Evolutionary conservation across 179 eudicot species (phyloP), one percentile per base, ranked within the genome.

Genomic region (Spergularia azorica): DNA sequence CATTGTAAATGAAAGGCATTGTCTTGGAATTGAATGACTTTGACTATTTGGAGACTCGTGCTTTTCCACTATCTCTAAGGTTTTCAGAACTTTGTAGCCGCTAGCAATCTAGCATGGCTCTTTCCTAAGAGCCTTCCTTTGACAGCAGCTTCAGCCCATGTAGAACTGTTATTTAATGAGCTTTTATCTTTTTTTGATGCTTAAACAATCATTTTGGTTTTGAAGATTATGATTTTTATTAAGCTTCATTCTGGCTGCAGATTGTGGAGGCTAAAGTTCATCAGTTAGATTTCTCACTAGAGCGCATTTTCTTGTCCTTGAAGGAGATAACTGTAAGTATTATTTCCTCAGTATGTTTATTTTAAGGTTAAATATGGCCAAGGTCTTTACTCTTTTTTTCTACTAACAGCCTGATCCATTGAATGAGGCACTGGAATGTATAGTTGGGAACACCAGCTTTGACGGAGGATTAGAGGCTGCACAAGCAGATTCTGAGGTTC

Each of bases 241-340:
- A 20, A 57, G 70, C 54, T 65, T 41, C 46, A 1, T 62, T 26
- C 32, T 71, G 61, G 18, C 69, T 86, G 82, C 88, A 95, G 99
- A 78, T 87, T 72, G 81, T 93, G 77, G 94, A 91, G 77, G 99
- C 99, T 73, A 93, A 93, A 83, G 98, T 95, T 80, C 88, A 89
- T 84, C 97, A 90, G 68, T 80, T 95, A 77, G 97, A 95, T 83
- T 95, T 90, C 79, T 77, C 91, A 54, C 87, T 86, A 11, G 95
- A 89, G 77, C 99, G 97, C 74, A 91, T 93, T 75, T 91, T 86
- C 76, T 83, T 95, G 76, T 95, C 99, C 39, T 82, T 95, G n/a
- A 95, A 93, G 83, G 97, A 91, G 78, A 84, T 91, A 76, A 84
- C 83, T 84, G 97, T 95, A 90, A 85, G 79, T 61, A 59, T 73